Conservation (phyloP, 2,329 filamentous ascomycete genomes). For the Botrytis fabae region DNA sequence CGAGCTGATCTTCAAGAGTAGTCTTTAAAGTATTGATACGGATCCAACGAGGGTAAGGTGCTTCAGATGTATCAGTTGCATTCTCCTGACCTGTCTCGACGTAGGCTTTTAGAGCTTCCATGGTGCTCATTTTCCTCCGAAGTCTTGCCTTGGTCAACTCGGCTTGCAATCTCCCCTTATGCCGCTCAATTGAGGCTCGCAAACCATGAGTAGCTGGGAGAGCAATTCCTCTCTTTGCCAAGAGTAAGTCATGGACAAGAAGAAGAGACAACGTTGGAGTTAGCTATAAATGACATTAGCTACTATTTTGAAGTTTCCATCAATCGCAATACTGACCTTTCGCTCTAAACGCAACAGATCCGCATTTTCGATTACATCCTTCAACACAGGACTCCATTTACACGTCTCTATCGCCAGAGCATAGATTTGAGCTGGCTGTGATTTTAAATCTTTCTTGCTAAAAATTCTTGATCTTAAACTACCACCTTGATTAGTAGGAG, state of each 20-base stretch:
- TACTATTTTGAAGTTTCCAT: background rate
- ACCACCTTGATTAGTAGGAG: slow-evolving; percentile 65
- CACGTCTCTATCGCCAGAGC: slow-evolving; percentile 82
- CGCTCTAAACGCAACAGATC: slow-evolving; percentile 76
- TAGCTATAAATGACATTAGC: slow-evolving; percentile 54
- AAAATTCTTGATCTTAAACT: slow-evolving; percentile 88
- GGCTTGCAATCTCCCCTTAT: slow-evolving; percentile 77
- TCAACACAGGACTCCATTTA: slow-evolving; percentile 86
- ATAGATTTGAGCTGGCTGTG: slow-evolving; percentile 78
- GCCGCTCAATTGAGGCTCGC: slow-evolving; percentile 70
- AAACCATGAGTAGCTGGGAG: slow-evolving; percentile 79
- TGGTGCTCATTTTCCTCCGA: slow-evolving; percentile 64
- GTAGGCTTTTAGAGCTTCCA: slow-evolving; percentile 64
- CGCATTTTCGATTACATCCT: slow-evolving; percentile 84
- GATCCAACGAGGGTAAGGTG: slow-evolving; percentile 82
- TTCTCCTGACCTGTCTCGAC: slow-evolving; percentile 55
- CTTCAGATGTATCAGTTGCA: slow-evolving; percentile 36
- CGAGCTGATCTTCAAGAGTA: slow-evolving; percentile 69
- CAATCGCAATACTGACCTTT: slow-evolving; percentile 60
- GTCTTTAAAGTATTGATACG: slow-evolving; percentile 79
- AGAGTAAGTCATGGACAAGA: slow-evolving; percentile 80
- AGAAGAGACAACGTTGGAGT: slow-evolving; percentile 78
- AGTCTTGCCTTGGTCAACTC: slow-evolving; percentile 82
- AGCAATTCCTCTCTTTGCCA: slow-evolving; percentile 79
- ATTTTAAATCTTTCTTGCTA: slow-evolving; percentile 70